Evolutionary conservation across 805 yeast genomes (phyloP), one percentile per base, ranked within the genome.

Genomic region (Gaillardinia entomophila): DNA sequence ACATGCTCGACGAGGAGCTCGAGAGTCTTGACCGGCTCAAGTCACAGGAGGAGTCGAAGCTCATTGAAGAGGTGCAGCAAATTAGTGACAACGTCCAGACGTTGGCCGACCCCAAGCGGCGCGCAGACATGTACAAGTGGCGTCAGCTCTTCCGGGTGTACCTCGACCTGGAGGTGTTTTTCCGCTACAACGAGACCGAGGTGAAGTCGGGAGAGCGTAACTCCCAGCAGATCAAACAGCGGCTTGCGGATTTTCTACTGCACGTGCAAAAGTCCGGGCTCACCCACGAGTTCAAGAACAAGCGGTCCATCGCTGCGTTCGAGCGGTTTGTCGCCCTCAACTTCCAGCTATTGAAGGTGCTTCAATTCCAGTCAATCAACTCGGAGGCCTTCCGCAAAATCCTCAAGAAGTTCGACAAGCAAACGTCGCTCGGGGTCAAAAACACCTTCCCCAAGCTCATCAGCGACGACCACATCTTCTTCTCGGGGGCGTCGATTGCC

Each of bases 331-430:
- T 73, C 36, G 53, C 56, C 3, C 46, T 81, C 43, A 82, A 82
- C 49, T 55, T 62, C 20, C 72, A 72, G 35, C 53, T 82, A 14
- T 48, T 82, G 27, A 73, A 74, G 45, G 68, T 75, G 8, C 62
- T 77, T 19, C 73, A 75, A 40, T 82, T 76, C 48, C 82, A 79
- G 45, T 60, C 71, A 6, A 64, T 82, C 37, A 82, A 82, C 53
- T 61, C 71, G 22, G 66, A 74, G 26, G 90, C 90, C 0, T 68
- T 80, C 25, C 57, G 70, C 12, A 82, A 82, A 52, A 82, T 82
- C 38, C 61, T 82, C 48, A 82, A 82, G 50, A 82, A 82, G 49
- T 82, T 83, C 45, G 88, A 83, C 44, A 82, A 82, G 49, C 80
- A 75, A 45, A 82, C 90, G 1, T 57, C 74, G 5, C 55, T 82